Evolutionary conservation across 2,329 filamentous ascomycete genomes (phyloP), one percentile per base, ranked within the genome.

Genomic region (Pseudogymnoascus sp.): DNA sequence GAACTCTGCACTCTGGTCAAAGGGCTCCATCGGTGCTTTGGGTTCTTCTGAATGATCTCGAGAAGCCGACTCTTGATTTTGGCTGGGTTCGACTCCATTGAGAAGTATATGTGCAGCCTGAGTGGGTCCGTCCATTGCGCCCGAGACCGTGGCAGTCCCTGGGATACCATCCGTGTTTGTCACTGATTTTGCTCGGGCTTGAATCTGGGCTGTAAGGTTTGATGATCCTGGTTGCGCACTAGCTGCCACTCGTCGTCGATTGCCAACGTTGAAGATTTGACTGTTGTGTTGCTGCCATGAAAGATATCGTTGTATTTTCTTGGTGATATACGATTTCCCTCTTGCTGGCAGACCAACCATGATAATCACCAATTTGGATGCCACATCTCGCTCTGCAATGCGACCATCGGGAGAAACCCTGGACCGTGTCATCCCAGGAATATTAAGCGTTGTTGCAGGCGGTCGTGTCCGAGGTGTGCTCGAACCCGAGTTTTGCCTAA

Each of bases 231-330:
- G 10, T n/a, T 77, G 77, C 50, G 77, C 77, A 60, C 88, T 89
- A 47, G 89, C 90, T 16, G 88, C 91, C 60, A 92, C 84, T 69
- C 94, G 88, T 70, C 94, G 84, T 71, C 92, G 84, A 75, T 96
- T 93, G 65, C 94, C 94, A 38, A 99, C 94, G 71, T 99, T 99
- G 84, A 99, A 99, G 69, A 99, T 97, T 68, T 83, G 84, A 11
- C 92, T 94, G 71, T 96, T 91, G 76, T 99, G 93, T 73, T 99
- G 94, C 71, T 97, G 86, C 94, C 94, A 99, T 60, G 95, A 93
- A 60, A 99, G 79, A 73, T 97, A 99, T 66, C 94, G 85, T 64
- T 94, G 90, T 66, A 99, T 84, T 78, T 99, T 99, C 80, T 97
- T 97, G 66, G 94, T 97, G 71, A 99, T 96, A 77, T 99, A 99